Base-by-base conservation (phyloP, 2,329 filamentous ascomycete species). In the Penicillium sp. region DNA sequence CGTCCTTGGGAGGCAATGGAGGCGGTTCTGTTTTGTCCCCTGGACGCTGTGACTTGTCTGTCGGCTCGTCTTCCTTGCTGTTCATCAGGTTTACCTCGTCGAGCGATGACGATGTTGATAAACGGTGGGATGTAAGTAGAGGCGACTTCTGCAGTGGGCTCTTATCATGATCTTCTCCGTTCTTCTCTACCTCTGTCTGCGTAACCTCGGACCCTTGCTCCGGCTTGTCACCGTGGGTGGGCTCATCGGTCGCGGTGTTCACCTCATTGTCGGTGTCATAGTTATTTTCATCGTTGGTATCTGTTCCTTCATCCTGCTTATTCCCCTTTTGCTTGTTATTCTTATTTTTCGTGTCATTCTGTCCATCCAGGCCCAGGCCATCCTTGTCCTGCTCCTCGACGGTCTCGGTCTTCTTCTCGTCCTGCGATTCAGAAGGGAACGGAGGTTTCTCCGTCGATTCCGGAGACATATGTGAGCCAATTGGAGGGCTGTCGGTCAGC, bases 81-180 rank as follows among this genome's bases (percentile, higher is more conserved):
- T 69, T 67, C 47, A 74, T 69, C 51, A 91, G 74, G 61, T 81
- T 85, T 53, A 89, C 81, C 63, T 84, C 79, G 56, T 82, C 79
- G 59, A 83, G 75, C 49, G 79, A 61, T 35, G 58, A 81, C 46
- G 74, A 71, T 51, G 75, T 75, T 6, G 79, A 82, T 55, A 79
- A 69, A 32, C 77, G 72, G 58, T 77, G 77, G 53, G 75, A 69
- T 19, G 75, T 76, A 59, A 77, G 67, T 43, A 72, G 67, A 45
- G 77, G 77, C 34, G 78, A 79, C 59, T 77, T 81, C 29, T 69
- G 67, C 29, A 59, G 57, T 48, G 64, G 62, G 39, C 64, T 66
- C 49, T 63, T 65, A 50, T 62, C 62, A 39, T 64, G 63, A 15
- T 68, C 62, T 31, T 56, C 53, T 46, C 64, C 61, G 7, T 39